phyloP scores from a whole-genome alignment of 1,139 yeast species.

The Protomyces gravidus region DNA sequence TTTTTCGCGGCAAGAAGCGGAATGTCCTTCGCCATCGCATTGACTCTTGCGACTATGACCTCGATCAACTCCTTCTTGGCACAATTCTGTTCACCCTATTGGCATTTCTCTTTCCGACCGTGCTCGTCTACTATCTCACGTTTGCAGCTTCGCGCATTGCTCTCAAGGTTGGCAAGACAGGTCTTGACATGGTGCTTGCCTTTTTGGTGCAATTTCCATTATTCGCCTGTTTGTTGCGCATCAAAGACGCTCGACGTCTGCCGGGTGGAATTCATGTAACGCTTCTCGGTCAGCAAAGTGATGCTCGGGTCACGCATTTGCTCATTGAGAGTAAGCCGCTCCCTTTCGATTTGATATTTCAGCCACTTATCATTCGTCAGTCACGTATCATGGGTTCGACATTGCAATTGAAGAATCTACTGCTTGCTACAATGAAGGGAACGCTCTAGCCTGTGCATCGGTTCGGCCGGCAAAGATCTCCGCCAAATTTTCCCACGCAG shows the following conservation, averaged over 20 bases:
- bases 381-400: conserved; percentile 24
- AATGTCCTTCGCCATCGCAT: conserved; percentile 79
- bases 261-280: conserved; percentile 54
- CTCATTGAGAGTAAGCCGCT: conserved; percentile 22
- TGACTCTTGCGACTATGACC: conserved; percentile 75
- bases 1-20: conserved; percentile 85
- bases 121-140: conserved; percentile 72
- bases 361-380: conserved; percentile 20
- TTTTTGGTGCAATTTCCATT: conserved; percentile 77
- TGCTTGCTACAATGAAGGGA: background rate
- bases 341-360: conserved; percentile 18
- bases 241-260: conserved; percentile 75
- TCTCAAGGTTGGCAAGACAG: conserved; percentile 50
- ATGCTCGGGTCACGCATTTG: conserved; percentile 10
- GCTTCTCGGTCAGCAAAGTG: background rate
- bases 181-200: conserved; percentile 60
- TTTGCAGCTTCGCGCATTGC: conserved; percentile 60
- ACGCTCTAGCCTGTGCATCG: background rate
- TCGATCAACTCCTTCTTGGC: conserved; percentile 84
- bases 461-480: no score
- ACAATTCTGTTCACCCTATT: conserved; percentile 79
- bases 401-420: conserved; percentile 9
- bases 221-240: conserved; percentile 69
- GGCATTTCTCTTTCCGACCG: conserved; percentile 77
- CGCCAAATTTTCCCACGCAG: no score